A percentile compares a stretch with the other conserved stretches of the same genome.
Evolutionary conservation across 768 basidiomycete genomes (phyloP).

Genomic region (Calocybe indica): DNA sequence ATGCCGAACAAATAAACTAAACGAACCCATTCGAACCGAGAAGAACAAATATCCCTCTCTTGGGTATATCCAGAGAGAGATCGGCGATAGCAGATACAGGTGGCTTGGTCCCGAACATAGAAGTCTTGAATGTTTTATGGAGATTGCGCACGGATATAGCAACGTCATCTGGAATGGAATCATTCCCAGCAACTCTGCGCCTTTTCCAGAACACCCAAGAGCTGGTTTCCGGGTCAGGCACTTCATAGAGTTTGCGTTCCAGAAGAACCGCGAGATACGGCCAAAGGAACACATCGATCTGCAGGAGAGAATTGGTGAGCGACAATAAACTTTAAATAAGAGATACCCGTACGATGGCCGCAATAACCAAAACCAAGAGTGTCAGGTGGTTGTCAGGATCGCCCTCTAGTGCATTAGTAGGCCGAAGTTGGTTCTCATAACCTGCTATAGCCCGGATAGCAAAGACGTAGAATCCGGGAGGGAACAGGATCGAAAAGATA

Average conservation of each 20-base stretch:
- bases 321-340: neutral
- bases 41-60: constrained; percentile 70
- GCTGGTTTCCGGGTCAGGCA: constrained; percentile 28
- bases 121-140: constrained; percentile 50
- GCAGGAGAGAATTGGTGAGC: neutral
- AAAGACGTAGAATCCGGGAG: constrained; percentile 73
- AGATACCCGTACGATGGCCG: constrained; percentile 47
- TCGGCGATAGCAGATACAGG: constrained; percentile 58
- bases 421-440: constrained; percentile 53
- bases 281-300: constrained; percentile 75
- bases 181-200: constrained; percentile 2
- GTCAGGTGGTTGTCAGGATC: constrained; percentile 57
- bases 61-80: constrained; percentile 64
- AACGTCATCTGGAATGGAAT: constrained; percentile 27
- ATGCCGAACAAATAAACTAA: neutral
- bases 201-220: constrained; percentile 32
- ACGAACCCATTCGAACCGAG: constrained; percentile 66
- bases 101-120: constrained; percentile 40
- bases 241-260: constrained; percentile 60
- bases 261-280: constrained; percentile 57
- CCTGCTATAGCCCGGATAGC: constrained; percentile 61
- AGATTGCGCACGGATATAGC: constrained; percentile 62
- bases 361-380: constrained; percentile 55
- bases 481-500: constrained; percentile 66
- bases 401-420: constrained; percentile 46